phyloP scores from a whole-genome alignment of 2,329 filamentous ascomycete species.

The Fusarium tjaetaba region DNA sequence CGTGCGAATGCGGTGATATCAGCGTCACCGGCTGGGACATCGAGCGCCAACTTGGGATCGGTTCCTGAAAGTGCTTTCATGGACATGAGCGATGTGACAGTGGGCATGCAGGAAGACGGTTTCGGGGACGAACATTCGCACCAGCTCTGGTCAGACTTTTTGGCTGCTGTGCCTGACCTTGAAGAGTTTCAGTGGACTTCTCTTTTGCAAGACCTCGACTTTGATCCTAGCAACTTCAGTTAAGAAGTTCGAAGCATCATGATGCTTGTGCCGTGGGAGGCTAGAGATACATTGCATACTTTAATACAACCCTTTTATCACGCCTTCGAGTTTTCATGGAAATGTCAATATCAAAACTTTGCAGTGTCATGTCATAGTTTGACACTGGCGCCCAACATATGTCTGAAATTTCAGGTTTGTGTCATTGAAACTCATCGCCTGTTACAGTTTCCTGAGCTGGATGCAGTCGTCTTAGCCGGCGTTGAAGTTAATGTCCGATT shows the following conservation, averaged over 20 bases:
- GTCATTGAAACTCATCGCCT: too few species aligned
- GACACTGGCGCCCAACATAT: background rate
- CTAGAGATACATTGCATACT: background rate
- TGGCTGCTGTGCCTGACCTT: background rate
- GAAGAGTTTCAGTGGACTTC: slow-evolving; percentile 4
- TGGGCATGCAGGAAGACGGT: background rate
- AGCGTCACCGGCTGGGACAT: background rate
- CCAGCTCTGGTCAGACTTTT: slow-evolving; percentile 6
- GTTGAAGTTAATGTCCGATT: background rate
- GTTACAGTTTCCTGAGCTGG: background rate
- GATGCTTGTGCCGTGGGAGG: too few species aligned
- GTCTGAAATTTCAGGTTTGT: too few species aligned
- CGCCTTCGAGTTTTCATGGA: too few species aligned
- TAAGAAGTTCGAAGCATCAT: background rate
- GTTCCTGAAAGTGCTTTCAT: background rate
- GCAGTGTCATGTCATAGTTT: background rate
- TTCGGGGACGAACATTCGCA: background rate
- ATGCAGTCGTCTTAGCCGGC: background rate
- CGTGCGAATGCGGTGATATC: too few species aligned
- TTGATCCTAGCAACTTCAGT: background rate
- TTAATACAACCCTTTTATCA: too few species aligned
- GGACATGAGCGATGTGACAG: background rate
- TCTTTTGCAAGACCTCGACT: background rate
- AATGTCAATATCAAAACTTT: too few species aligned
- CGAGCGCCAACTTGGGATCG: background rate